Evolutionary conservation across 306 rosid genomes (phyloP).

Genomic region (Macrotyloma uniflorum): DNA sequence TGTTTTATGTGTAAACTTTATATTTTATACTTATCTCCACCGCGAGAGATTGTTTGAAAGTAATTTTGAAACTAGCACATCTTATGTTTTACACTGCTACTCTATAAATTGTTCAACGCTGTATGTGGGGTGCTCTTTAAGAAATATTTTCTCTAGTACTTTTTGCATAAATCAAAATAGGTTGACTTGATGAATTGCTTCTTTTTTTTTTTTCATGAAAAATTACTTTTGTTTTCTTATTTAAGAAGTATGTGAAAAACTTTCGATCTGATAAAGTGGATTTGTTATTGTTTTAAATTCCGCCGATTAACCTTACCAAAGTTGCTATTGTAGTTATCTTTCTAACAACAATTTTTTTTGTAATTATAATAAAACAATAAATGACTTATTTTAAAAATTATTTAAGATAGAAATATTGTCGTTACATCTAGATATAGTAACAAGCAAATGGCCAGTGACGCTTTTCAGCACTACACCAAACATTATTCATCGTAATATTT

Average conservation of each 20-base stretch:
- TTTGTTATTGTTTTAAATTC: no score
- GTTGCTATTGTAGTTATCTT: no score
- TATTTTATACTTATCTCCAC: slow-evolving; percentile 25
- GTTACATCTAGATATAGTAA: not conserved
- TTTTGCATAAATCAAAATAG: not conserved
- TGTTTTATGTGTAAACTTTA: slow-evolving; percentile 43
- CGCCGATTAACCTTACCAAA: no score
- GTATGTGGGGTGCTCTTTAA: not conserved
- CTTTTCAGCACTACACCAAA: no score
- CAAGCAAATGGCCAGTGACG: not conserved
- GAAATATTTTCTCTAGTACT: not conserved
- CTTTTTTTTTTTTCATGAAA: not conserved
- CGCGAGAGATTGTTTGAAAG: slow-evolving; percentile 36
- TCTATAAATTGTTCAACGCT: not conserved
- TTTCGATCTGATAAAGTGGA: no score
- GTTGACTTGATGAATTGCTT: no score
- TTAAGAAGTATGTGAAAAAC: no score
- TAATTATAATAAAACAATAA: no score
- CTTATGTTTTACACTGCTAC: slow-evolving; percentile 29
- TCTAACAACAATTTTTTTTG: no score
- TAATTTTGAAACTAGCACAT: slow-evolving; percentile 24
- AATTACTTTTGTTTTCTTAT: no score
- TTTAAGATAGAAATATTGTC: not conserved
- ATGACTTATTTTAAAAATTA: no score
- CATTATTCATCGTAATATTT: not conserved